Evolutionary conservation across 140 eudicot species (phyloP).

Genomic region (Bidens hawaiensis): DNA sequence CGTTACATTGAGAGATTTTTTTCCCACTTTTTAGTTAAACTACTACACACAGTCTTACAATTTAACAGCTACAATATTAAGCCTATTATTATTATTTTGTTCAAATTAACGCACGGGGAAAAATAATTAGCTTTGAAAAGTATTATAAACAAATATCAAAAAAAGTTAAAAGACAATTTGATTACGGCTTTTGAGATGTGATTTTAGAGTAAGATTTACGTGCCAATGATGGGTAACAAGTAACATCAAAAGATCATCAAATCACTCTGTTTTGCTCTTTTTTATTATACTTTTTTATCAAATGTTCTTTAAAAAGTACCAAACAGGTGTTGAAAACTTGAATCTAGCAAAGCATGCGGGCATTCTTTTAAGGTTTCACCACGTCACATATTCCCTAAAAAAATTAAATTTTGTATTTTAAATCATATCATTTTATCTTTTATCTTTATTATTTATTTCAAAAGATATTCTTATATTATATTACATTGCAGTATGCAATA

Average conservation of each 20-base stretch:
- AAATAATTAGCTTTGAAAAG: no score
- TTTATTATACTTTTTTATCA: background rate
- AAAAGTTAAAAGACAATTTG: no score
- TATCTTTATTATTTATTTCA: background rate
- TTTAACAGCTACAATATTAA: no score
- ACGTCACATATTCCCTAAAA: slow-evolving; percentile 4
- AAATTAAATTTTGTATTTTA: background rate
- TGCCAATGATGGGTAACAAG: slow-evolving; percentile 2
- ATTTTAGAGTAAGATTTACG: background rate
- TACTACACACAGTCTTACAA: no score
- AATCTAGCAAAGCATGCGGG: slow-evolving; percentile 23
- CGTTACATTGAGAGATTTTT: no score
- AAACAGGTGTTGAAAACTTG: slow-evolving; percentile 16
- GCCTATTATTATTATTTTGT: no score
- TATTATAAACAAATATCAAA: no score
- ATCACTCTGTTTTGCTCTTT: background rate
- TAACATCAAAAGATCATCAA: slow-evolving; percentile 8
- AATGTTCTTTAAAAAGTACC: slow-evolving; percentile 3
- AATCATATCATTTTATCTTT: slow-evolving; percentile 3
- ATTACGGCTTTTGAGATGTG: no score
- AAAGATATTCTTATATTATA: background rate
- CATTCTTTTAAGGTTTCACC: slow-evolving; percentile 13
- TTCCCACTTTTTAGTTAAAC: no score
- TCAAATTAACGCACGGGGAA: no score
- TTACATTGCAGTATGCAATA: background rate